Base-by-base conservation (phyloP, 495 filamentous ascomycete species). In the Daldinia concentrica region DNA sequence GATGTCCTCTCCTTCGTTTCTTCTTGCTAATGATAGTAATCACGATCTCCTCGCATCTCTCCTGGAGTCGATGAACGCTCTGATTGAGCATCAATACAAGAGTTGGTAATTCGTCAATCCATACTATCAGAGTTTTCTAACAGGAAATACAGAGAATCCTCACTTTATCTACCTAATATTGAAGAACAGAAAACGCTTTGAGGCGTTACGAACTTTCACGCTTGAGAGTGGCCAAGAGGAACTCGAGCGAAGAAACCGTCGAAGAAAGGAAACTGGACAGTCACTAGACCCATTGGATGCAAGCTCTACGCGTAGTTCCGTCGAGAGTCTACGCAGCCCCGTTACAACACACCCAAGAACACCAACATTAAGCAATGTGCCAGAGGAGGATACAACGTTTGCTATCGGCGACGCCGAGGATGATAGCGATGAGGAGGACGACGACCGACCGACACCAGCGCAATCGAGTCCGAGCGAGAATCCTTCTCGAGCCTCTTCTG, bases 1-100 rank as follows among this genome's bases (percentile, higher is more conserved):
- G 1, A 97, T 98, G 93, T 97, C 95, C 6, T 91, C 95, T 0
- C 96, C 96, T 1, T 91, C 89, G 27, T 99, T 98, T 79, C 82
- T 99, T n/a, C 82, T 99, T 22, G 92, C 93, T 5, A 99, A 98
- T 74, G 96, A 99, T 66, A 92, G 87, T 14, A 99, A 99, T 65
- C 92, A 99, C 65, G 79, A 82, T 34, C 86, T 98, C 29, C 83
- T 99, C 27, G 86, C 88, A 19, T 94, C 94, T 0, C 80, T 99
- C 34, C 84, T 99, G 12, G 93, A 97, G 76, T 92, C 93, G 2
- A 90, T 99, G 76, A 98, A 97, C 76, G 87, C 94, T 2, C 91
- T 98, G 30, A 84, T 98, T 37, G 95, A 99, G 81, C 92, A 98
- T 78, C 91, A 97, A 76, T 97, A 94, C 72, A 85, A 82, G 34